Evolutionary conservation across 345 rosid genomes (phyloP).

Genomic region (Adansonia digitata): DNA sequence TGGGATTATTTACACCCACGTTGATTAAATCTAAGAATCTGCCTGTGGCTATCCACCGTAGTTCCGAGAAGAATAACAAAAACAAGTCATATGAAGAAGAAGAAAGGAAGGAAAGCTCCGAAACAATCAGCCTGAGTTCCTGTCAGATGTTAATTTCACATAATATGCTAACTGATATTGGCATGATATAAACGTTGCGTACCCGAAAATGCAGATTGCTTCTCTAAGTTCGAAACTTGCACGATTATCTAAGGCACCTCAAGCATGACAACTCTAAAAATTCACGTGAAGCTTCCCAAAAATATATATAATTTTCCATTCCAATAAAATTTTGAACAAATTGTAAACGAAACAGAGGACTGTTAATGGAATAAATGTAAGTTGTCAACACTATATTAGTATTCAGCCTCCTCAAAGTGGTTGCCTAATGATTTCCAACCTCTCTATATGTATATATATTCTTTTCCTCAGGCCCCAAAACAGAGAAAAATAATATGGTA

Average conservation of each 20-base stretch:
- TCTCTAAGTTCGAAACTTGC: neutral
- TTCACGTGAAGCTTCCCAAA: slow-evolving; percentile 14
- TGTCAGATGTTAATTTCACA: neutral
- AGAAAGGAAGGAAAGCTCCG: neutral
- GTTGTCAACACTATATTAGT: slow-evolving; percentile 20
- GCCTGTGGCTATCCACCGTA: neutral
- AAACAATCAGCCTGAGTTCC: neutral
- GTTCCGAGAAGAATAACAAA: neutral
- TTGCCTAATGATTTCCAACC: slow-evolving; percentile 23
- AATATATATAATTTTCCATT: slow-evolving; percentile 23
- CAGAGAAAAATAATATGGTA: slow-evolving; percentile 17
- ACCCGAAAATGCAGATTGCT: slow-evolving; percentile 11
- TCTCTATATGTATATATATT: slow-evolving; percentile 2
- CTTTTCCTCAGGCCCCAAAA: slow-evolving; percentile 22
- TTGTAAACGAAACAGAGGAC: slow-evolving; percentile 14
- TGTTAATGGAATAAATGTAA: slow-evolving; percentile 13
- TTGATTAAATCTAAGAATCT: no score
- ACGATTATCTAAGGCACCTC: slow-evolving; percentile 6
- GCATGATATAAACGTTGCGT: neutral
- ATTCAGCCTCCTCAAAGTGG: slow-evolving; percentile 35
- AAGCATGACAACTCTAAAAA: slow-evolving; percentile 12
- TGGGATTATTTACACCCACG: no score
- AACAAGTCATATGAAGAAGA: neutral
- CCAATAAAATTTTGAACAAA: slow-evolving; percentile 12
- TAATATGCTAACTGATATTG: neutral